Conservation (phyloP, 345 rosid species). For the Eucalyptus microcorys region DNA sequence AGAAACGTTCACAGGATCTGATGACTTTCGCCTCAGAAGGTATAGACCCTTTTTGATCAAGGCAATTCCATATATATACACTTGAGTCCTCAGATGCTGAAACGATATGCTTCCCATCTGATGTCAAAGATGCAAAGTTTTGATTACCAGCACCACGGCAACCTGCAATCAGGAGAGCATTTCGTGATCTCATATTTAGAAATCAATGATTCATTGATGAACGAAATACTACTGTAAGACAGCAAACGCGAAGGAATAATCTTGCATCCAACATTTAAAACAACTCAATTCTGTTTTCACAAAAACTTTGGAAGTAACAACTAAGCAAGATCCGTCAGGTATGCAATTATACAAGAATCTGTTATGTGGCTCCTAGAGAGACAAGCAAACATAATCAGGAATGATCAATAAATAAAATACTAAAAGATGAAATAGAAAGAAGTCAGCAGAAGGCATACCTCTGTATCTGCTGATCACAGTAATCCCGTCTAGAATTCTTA, state of each 20-base stretch:
- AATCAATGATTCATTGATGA: not conserved
- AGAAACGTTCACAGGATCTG: constrained; percentile 65
- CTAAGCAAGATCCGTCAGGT: not conserved
- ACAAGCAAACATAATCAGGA: not conserved
- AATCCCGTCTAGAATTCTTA: constrained; percentile 68
- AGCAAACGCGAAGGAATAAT: not conserved
- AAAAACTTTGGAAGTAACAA: not conserved
- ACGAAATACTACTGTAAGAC: not conserved
- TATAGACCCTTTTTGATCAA: constrained; percentile 9
- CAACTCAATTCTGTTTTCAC: not conserved
- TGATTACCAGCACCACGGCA: constrained; percentile 45
- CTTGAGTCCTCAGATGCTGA: constrained; percentile 83
- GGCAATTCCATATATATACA: constrained; percentile 66
- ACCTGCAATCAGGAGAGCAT: not conserved
- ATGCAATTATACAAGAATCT: not conserved
- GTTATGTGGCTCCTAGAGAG: not conserved
- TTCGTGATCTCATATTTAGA: not conserved
- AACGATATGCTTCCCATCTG: constrained; percentile 69
- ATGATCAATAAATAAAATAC: not conserved
- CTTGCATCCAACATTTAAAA: not conserved
- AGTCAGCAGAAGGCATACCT: constrained; percentile 20
- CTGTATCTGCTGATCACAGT: constrained; percentile 63
- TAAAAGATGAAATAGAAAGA: not conserved
- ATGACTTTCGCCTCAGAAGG: constrained; percentile 23
- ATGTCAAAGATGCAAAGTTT: constrained; percentile 52